Base-by-base conservation (phyloP, 495 filamentous ascomycete genomes). In the Penicillium argentinense region DNA sequence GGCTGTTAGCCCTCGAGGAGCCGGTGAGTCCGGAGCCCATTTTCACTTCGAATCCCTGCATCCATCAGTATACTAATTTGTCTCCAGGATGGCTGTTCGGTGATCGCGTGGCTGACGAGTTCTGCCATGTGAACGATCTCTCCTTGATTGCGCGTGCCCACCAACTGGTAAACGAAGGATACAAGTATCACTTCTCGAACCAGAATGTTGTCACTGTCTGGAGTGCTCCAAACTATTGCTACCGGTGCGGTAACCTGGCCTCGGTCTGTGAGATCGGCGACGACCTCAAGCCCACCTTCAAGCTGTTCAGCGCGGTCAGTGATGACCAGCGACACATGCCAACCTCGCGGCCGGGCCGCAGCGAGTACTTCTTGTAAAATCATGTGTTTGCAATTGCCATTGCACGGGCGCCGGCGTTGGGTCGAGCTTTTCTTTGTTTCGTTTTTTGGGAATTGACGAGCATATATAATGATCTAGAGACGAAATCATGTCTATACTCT, bases 221-320 rank as follows among this genome's bases (percentile, higher is more conserved):
- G 93, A 95, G 89, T 22, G 93, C 93, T 1, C 93, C 93, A 9
- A 98, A 98, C 68, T 98, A 98, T 78, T 98, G 93, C 71, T 98
- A 98, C 64, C 88, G 93, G 23, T 98, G 93, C 59, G 93, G 93
- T 40, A 98, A 98, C 57, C 84, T 98, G 26, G 93, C 93, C 9
- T 95, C 88, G 11, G 96, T 98, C 57, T 97, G 96, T 85, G 92
- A 91, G 43, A 82, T 98, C 30, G 82, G 83, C 23, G 87, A 88
- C 46, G 86, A 95, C 54, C 75, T 95, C 16, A 79, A 88, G 25
- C 90, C 91, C 5, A 84, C 84, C 43, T 98, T 97, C 74, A 91
- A 85, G 67, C 91, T 98, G 46, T 98, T 98, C 76, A 85, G 83
- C 24, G 93, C 93, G 17, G 92, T 98, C 23, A 87, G 89, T 11